Conservation (phyloP, 108 stramenopile genomes). For the Cyclotella baltica region DNA sequence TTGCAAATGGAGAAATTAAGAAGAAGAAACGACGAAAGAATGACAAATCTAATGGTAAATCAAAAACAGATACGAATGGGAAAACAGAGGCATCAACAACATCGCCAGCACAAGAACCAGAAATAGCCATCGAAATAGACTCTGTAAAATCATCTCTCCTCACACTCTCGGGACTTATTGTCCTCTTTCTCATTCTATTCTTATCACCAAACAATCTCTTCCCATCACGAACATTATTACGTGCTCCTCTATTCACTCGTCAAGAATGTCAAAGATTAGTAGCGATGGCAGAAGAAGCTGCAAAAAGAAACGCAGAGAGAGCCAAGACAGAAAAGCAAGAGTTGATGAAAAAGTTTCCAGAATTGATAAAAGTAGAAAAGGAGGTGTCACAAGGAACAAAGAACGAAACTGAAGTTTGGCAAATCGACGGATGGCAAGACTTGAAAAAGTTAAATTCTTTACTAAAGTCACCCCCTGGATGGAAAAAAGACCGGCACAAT, state of each 20-base stretch:
- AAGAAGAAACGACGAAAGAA: neutral
- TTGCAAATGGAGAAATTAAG: neutral
- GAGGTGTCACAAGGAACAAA: neutral
- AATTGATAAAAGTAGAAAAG: conserved; percentile 6
- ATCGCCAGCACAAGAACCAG: neutral
- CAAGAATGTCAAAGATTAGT: conserved; percentile 67
- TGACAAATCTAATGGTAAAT: neutral
- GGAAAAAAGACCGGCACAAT: conserved; percentile 66
- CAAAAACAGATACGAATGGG: too few species aligned
- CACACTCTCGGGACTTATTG: conserved; percentile 1
- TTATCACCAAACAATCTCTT: conserved; percentile 60
- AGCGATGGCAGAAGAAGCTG: conserved; percentile 60
- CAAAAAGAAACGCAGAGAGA: conserved; percentile 41
- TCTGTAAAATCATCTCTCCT: neutral
- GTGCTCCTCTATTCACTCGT: conserved; percentile 60
- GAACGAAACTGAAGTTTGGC: neutral
- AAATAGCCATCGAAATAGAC: conserved; percentile 1
- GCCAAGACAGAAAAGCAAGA: conserved; percentile 17
- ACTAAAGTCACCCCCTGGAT: conserved; percentile 50
- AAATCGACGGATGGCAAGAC: conserved; percentile 1
- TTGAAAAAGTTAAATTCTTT: neutral
- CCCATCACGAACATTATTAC: conserved; percentile 53
- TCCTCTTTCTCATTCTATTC: conserved; percentile 28
- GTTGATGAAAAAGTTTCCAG: conserved; percentile 1
- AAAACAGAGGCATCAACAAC: neutral